Base-by-base conservation (phyloP, 805 yeast genomes). In the Barnettozyma pratensis region DNA sequence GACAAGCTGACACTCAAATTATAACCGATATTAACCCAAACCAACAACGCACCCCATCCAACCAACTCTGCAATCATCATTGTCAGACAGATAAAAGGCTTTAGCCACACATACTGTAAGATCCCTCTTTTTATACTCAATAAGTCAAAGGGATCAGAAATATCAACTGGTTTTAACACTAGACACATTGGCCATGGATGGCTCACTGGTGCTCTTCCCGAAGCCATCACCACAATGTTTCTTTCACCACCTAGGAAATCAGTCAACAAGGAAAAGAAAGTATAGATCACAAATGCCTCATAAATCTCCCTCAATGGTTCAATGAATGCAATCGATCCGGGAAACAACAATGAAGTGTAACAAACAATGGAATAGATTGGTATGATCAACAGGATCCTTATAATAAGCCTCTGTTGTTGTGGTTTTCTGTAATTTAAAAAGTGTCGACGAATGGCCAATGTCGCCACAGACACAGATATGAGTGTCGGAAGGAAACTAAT, bases 221-320 rank as follows among this genome's bases (percentile, higher is more conserved):
- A 76, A 26, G 87, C 73, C 51, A 74, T 69, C 44, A 87, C 79
- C 32, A 94, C 83, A 28, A 94, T 89, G 50, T 80, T 80, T 44
- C 96, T 74, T 62, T 95, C 99, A 14, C 99, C 99, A 0, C 97
- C 98, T 8, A 94, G 73, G 71, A 89, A 77, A 53, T 83, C 79
- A 0, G 95, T 89, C 47, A 94, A 71, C 30, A 90, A 72, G 32
- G 92, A 77, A 70, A 87, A 92, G 64, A 94, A 94, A 2, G 97
- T 89, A 66, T 94, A 94, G 34, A 94, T 87, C 34, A 91, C 97
- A 67, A 94, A 88, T 0, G 98, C 97, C 66, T 94, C 99, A 66
- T 94, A 94, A 1, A 92, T 79, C 63, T 94, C 99, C 41, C 94
- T 73, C 0, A 87, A 58, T 0, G 96, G 96, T 56, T 86, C 94